Evolutionary conservation across 2,329 filamentous ascomycete species (phyloP), one percentile per base, ranked within the genome.

Genomic region (Monosporascus sp.): DNA sequence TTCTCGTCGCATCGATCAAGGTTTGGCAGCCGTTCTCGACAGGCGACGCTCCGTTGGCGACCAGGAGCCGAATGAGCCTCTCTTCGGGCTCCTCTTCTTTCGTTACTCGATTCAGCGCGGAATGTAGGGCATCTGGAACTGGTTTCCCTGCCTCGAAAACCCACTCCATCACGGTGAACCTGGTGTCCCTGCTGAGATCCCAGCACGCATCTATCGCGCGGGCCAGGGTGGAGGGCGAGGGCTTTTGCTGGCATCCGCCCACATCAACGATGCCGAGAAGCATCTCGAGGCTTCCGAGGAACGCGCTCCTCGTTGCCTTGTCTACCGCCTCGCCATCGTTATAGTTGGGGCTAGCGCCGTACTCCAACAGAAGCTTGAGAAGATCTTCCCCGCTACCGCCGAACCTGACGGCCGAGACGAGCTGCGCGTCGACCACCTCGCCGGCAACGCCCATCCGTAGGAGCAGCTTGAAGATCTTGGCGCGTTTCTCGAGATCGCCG

Each of bases 311-410:
- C 1, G 78, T 76, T 1, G 80, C 79, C 11, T 78, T 76, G 58
- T 80, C 78, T 4, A 85, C 73, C 5, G 79, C 76, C 51, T 83
- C 79, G 1, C 81, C 81, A 9, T 74, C 71, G 20, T 77, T 77
- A 61, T 78, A 78, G 59, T 85, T 78, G 0, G 79, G 75, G 51
- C 78, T 78, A 3, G 81, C 82, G 0, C 81, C 81, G 35, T 77
- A 72, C 1, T 65, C 57, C 7, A 85, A 67, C 18, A 86, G 62
- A 9, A 83, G 73, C 28, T 67, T 69, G 35, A 85, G 71, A 15
- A 84, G 65, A 6, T 72, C 70, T 28, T 74, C 70, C 1, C 76
- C 79, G 2, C 72, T 72, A 28, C 78, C 73, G 0, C 79, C 78
- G 50, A 75, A 81, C 41, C 78, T 72, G 0, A 75, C 76, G 0